Conservation (phyloP, 805 yeast species). For the Hanseniaspora nectarophila region DNA sequence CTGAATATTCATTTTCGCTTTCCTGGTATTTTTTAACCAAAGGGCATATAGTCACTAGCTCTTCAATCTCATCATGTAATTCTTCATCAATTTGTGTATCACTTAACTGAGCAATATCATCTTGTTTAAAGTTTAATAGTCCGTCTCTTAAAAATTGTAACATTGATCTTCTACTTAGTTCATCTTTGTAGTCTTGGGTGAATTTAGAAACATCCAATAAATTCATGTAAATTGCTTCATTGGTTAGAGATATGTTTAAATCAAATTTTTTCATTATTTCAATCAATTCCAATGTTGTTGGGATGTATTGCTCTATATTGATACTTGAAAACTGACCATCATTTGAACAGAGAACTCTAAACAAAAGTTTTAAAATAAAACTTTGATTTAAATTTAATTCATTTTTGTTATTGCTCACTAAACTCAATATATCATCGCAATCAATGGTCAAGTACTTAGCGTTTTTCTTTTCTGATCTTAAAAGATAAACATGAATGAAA, state of each 20-base stretch:
- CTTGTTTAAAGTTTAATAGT: slow-evolving; percentile 39
- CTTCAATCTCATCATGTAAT: slow-evolving; percentile 52
- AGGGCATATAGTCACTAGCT: slow-evolving; percentile 2
- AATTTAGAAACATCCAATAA: slow-evolving; percentile 1
- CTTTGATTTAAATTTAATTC: background rate
- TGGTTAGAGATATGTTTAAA: background rate
- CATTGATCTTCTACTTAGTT: slow-evolving; percentile 58
- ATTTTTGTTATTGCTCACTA: background rate
- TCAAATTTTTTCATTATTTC: background rate
- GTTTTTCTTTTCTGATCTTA: background rate
- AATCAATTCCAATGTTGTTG: slow-evolving; percentile 11
- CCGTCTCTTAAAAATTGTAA: slow-evolving; percentile 38
- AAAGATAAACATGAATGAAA: slow-evolving; percentile 1
- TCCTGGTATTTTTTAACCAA: slow-evolving; percentile 70
- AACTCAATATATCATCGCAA: background rate
- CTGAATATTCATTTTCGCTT: slow-evolving; percentile 54
- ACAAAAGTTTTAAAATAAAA: slow-evolving; percentile 1
- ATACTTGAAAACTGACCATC: background rate
- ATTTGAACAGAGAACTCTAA: background rate
- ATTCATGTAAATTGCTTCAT: slow-evolving; percentile 4
- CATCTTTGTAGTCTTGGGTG: slow-evolving; percentile 52
- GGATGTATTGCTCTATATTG: background rate
- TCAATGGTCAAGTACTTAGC: background rate
- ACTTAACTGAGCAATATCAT: slow-evolving; percentile 34
- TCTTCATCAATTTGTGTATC: slow-evolving; percentile 46